A percentile compares a stretch with the other conserved stretches of the same genome.
Conservation (phyloP, 164 flowering plant genomes). For the Umbilicus rupestris region DNA sequence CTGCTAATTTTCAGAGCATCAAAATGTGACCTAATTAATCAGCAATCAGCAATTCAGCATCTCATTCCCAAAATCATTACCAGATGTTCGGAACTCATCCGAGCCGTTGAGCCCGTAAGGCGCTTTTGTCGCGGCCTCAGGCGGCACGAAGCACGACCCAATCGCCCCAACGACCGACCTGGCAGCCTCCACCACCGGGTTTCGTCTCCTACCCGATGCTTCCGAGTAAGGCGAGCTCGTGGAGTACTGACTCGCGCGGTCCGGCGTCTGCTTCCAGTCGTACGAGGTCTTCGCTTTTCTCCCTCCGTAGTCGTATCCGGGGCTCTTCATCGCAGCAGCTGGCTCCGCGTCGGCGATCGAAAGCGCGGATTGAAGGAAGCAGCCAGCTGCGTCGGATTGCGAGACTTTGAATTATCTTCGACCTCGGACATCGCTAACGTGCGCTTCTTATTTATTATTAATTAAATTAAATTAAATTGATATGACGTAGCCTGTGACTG, state of each 20-base stretch:
- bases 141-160: conserved; percentile 53
- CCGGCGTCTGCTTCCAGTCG: conserved; percentile 1
- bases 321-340: conserved; percentile 1
- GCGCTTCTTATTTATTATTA: neutral
- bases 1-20: no score
- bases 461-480: neutral
- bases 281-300: neutral
- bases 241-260: conserved; percentile 1
- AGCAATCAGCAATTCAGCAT: neutral
- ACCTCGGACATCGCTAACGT: neutral
- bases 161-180: conserved; percentile 39
- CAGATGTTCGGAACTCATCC: conserved; percentile 23
- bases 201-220: conserved; percentile 11
- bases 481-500: no score
- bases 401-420: conserved; percentile 4
- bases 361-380: neutral
- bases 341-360: neutral
- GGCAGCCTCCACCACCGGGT: conserved; percentile 29
- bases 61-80: conserved; percentile 13
- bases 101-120: conserved; percentile 12
- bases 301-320: neutral
- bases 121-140: conserved; percentile 19
- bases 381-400: neutral
- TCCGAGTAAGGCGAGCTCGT: neutral
- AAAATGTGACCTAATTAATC: neutral